phyloP scores from a whole-genome alignment of 306 rosid species.

The Pterocarpus macrocarpus region DNA sequence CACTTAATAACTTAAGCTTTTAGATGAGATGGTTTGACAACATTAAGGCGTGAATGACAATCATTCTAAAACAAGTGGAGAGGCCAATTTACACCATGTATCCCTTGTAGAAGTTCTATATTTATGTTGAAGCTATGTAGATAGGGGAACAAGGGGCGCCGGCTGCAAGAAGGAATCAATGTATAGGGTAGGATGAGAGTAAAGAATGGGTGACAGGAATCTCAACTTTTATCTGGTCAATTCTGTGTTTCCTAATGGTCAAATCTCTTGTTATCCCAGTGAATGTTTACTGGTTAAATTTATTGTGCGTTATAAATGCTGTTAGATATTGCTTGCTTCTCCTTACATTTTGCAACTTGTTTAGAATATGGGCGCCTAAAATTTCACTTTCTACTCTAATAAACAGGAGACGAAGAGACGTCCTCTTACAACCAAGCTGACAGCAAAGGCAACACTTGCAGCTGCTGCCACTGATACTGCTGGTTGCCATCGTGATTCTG shows the following conservation, averaged over 20 bases:
- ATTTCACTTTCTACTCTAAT: conserved; percentile 35
- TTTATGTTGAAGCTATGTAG: too few relatives aligned
- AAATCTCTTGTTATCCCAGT: conserved; percentile 11
- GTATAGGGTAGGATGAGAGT: too few relatives aligned
- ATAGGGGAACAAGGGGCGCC: too few relatives aligned
- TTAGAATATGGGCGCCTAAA: conserved; percentile 13
- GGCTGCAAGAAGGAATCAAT: too few relatives aligned
- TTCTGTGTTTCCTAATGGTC: background rate
- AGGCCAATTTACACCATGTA: background rate
- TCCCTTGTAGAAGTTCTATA: too few relatives aligned
- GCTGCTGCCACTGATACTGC: conserved; percentile 96
- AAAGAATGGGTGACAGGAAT: too few relatives aligned
- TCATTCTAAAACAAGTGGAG: background rate
- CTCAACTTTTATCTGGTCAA: too few relatives aligned
- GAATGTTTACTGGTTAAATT: background rate
- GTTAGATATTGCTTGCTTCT: conserved; percentile 36
- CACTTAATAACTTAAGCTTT: too few relatives aligned
- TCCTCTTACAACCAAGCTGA: conserved; percentile 71
- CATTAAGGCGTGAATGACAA: too few relatives aligned
- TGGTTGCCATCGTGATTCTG: conserved; percentile 90
- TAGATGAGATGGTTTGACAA: too few relatives aligned
- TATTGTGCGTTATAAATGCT: conserved; percentile 26
- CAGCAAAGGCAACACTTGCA: conserved; percentile 80
- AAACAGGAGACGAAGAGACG: conserved; percentile 87
- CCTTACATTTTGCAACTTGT: background rate